Evolutionary conservation across 768 basidiomycete genomes (phyloP).

Genomic region (Trametes meyenii): DNA sequence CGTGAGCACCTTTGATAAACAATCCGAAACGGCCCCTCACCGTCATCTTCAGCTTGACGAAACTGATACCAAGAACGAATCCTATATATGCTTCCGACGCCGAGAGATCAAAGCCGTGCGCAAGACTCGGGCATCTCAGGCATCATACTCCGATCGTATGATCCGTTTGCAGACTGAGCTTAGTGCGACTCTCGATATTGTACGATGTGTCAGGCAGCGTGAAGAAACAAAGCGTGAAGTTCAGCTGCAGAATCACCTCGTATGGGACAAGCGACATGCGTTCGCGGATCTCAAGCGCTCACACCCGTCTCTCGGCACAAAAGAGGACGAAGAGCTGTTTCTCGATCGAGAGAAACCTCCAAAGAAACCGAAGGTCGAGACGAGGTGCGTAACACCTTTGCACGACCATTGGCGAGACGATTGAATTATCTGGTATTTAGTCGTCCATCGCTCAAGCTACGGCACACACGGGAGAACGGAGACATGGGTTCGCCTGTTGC

Average conservation of each 20-base stretch:
- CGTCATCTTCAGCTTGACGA: constrained; percentile 72
- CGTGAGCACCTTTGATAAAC: constrained; percentile 47
- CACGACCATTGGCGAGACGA: background rate
- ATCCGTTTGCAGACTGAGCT: constrained; percentile 80
- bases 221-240: constrained; percentile 76
- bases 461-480: constrained; percentile 45
- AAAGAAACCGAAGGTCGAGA: constrained; percentile 55
- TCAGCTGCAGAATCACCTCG: constrained; percentile 55
- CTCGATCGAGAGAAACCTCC: constrained; percentile 69
- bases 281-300: constrained; percentile 82
- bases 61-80: constrained; percentile 85
- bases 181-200: constrained; percentile 69
- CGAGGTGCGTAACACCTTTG: constrained; percentile 26
- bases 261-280: constrained; percentile 80
- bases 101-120: constrained; percentile 93
- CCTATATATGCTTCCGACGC: constrained; percentile 96
- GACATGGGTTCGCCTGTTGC: constrained; percentile 43
- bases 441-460: constrained; percentile 57
- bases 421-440: constrained; percentile 26
- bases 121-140: constrained; percentile 92
- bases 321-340: constrained; percentile 72
- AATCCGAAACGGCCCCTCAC: constrained; percentile 2
- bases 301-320: constrained; percentile 59
- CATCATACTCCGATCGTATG: constrained; percentile 87
- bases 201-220: constrained; percentile 65